These are phyloP conservation scores for Lolium multiflorum DNA, from an alignment of 176 grass and related monocot genomes.

Conservation along the genomic window DNA sequence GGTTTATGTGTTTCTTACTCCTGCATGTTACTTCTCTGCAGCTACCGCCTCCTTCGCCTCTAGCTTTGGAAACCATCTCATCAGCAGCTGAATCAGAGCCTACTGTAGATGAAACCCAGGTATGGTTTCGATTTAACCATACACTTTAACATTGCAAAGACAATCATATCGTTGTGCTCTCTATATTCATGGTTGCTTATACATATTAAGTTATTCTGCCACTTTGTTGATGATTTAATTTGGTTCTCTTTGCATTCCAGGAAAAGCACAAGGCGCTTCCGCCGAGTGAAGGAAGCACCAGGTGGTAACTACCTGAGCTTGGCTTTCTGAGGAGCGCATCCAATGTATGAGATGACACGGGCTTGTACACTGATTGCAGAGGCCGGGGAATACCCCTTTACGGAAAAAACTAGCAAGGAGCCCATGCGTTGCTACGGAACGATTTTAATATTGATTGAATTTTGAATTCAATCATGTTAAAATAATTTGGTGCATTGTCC, in stretches of 20 bases:
- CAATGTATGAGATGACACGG: neutral
- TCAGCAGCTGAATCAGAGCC: neutral
- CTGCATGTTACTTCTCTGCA: neutral
- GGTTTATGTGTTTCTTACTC: neutral
- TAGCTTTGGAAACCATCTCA: constrained; percentile 4
- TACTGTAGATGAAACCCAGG: neutral
- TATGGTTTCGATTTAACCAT: neutral
- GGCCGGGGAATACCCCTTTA: neutral
- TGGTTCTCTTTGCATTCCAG: neutral
- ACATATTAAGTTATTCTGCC: neutral
- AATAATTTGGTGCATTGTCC: too few relatives aligned
- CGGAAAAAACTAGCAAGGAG: too few relatives aligned
- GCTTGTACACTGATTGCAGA: neutral
- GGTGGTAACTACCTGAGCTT: constrained; percentile 31
- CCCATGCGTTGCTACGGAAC: too few relatives aligned
- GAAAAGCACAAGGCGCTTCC: neutral
- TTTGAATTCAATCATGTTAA: too few relatives aligned
- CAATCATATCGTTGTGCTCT: neutral
- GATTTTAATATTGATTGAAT: too few relatives aligned
- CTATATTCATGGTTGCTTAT: neutral
- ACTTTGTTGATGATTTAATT: neutral
- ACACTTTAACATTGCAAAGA: neutral
- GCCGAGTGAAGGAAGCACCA: neutral
- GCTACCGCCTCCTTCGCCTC: neutral
- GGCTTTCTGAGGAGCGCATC: neutral